Percentiles rank a stretch among this genome's conserved stretches.
These are phyloP conservation scores for Trypanosoma grayi DNA, from an alignment of 208 protist species.

Conservation along the genomic window DNA sequence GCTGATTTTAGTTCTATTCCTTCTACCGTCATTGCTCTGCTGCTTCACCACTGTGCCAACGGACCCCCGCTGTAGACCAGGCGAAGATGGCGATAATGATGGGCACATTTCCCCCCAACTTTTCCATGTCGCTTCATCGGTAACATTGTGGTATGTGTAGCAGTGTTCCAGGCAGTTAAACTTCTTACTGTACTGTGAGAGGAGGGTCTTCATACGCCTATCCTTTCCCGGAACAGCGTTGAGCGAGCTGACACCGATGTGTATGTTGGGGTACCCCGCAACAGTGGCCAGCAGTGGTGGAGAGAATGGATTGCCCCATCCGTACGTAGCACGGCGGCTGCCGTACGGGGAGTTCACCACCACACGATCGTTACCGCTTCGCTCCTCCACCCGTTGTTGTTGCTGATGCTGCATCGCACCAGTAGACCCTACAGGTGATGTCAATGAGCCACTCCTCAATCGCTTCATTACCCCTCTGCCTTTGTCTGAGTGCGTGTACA, in stretches of 20 bases:
- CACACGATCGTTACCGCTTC: constrained; percentile 33
- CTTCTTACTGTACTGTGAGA: constrained; percentile 50
- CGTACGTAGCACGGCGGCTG: constrained; percentile 28
- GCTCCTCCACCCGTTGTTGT: constrained; percentile 36
- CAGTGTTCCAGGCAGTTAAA: constrained; percentile 82
- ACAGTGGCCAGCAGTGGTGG: constrained; percentile 30
- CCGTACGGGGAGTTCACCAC: constrained; percentile 73
- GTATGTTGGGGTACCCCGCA: constrained; percentile 37
- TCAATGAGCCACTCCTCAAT: neutral
- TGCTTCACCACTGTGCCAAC: too few relatives aligned
- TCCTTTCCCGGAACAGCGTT: constrained; percentile 62
- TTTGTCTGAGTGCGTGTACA: too few relatives aligned
- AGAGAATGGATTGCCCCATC: constrained; percentile 64
- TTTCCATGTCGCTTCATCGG: constrained; percentile 44
- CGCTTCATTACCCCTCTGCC: constrained; percentile 6
- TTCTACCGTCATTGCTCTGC: neutral
- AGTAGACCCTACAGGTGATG: neutral
- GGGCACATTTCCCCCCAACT: constrained; percentile 49
- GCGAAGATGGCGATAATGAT: constrained; percentile 16
- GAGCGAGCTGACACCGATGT: constrained; percentile 77
- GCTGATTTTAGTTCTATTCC: neutral
- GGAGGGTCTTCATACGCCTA: constrained; percentile 53
- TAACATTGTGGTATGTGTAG: constrained; percentile 67
- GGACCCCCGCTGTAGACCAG: neutral
- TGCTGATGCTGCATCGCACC: neutral